These are phyloP conservation scores for Lepidium africanum DNA, from an alignment of 345 rosid species.

Conservation along the genomic window DNA sequence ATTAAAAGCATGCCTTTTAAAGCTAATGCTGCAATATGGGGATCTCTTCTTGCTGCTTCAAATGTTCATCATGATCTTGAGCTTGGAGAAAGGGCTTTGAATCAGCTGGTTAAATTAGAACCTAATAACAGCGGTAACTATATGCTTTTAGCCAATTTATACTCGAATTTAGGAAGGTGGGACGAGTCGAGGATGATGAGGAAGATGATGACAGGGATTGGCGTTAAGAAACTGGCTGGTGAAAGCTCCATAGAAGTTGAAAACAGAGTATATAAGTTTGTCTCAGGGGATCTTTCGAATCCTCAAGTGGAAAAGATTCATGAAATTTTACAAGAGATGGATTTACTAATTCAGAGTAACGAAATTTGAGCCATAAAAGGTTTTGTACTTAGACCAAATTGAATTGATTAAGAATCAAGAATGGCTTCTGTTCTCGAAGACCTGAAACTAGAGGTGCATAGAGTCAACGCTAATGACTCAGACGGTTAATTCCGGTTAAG, in stretches of 20 bases:
- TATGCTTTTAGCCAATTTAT: conserved; percentile 50
- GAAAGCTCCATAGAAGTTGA: conserved; percentile 57
- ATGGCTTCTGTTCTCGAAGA: background rate
- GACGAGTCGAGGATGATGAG: conserved; percentile 47
- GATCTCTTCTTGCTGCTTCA: conserved; percentile 70
- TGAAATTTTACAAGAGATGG: conserved; percentile 34
- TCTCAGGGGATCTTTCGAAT: conserved; percentile 46
- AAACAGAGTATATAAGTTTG: conserved; percentile 40
- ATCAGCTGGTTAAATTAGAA: conserved; percentile 48
- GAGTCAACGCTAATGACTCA: too few species aligned
- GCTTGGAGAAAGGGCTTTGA: conserved; percentile 55
- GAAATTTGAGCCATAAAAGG: background rate
- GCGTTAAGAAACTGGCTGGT: conserved; percentile 55
- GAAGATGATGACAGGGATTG: conserved; percentile 52
- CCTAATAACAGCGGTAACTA: conserved; percentile 76
- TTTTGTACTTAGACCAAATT: background rate
- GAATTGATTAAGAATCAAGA: background rate
- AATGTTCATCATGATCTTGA: conserved; percentile 44
- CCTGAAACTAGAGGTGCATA: background rate
- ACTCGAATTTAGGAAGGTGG: conserved; percentile 58
- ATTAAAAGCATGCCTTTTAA: conserved; percentile 50
- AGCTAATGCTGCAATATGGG: conserved; percentile 73
- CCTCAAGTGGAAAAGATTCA: conserved; percentile 32
- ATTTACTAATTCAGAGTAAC: conserved; percentile 28
- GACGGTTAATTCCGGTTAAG: background rate